A percentile compares a stretch with the other conserved stretches of the same genome.
Conservation (phyloP, 768 basidiomycete species). For the Termitomyces sp. region DNA sequence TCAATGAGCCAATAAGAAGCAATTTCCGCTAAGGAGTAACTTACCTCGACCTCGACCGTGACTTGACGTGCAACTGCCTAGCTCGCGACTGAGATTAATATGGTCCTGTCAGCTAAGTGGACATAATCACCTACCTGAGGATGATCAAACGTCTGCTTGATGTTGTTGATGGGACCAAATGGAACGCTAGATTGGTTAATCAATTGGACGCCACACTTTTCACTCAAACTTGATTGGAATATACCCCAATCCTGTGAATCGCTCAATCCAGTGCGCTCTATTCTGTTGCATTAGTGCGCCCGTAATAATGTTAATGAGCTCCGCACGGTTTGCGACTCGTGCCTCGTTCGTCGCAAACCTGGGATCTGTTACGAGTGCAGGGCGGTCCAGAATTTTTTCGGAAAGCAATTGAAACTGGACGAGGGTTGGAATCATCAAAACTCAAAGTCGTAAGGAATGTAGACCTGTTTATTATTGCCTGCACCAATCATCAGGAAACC, state of each 20-base stretch:
- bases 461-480: conserved; percentile 82
- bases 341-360: conserved; percentile 69
- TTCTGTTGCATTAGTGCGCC: conserved; percentile 48
- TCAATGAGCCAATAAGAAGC: conserved; percentile 18
- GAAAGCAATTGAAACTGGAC: conserved; percentile 66
- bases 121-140: conserved; percentile 42
- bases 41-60: conserved; percentile 73
- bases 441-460: background rate
- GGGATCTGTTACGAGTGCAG: conserved; percentile 52
- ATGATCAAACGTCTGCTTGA: conserved; percentile 84
- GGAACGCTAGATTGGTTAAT: conserved; percentile 48
- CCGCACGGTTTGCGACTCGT: conserved; percentile 71
- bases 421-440: background rate
- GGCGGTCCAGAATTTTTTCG: conserved; percentile 53
- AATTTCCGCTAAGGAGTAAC: conserved; percentile 25
- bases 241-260: conserved; percentile 75
- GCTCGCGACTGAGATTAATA: conserved; percentile 4
- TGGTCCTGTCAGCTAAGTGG: background rate
- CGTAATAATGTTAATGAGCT: conserved; percentile 64
- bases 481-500: conserved; percentile 93
- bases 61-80: conserved; percentile 72
- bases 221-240: conserved; percentile 9
- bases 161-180: conserved; percentile 90
- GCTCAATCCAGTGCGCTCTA: conserved; percentile 69
- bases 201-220: background rate